phyloP scores from a whole-genome alignment of 345 rosid species.

The Nasturtium officinale region DNA sequence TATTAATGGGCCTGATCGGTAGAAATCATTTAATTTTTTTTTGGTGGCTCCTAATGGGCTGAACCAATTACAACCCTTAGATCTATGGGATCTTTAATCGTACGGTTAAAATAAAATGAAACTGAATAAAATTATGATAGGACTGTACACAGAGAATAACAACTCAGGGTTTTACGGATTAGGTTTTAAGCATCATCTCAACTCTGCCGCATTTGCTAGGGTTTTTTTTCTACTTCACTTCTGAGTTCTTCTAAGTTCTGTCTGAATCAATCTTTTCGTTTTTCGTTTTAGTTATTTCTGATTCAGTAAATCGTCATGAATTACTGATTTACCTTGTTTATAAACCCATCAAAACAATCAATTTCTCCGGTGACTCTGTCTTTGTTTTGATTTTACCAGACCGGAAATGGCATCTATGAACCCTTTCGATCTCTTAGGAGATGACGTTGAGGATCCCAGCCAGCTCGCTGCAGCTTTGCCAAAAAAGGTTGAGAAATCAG shows the following conservation, averaged over 20 bases:
- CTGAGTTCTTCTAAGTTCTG: background rate
- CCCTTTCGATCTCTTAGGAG: constrained; percentile 81
- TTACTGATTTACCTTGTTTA: constrained; percentile 3
- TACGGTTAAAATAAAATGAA: background rate
- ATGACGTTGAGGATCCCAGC: constrained; percentile 70
- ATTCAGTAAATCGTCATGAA: constrained; percentile 17
- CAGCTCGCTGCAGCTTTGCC: constrained; percentile 58
- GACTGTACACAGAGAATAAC: background rate
- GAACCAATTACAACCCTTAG: background rate
- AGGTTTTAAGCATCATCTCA: constrained; percentile 21
- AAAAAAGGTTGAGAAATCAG: constrained; percentile 44
- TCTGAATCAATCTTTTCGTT: constrained; percentile 5
- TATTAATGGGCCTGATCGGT: background rate
- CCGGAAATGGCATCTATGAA: constrained; percentile 71
- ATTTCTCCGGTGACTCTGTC: constrained; percentile 4
- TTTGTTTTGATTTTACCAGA: background rate
- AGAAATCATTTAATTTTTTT: background rate
- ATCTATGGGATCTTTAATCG: background rate
- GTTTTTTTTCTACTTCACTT: background rate
- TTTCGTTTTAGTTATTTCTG: no score
- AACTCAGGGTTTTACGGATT: constrained; percentile 7
- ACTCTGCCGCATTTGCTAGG: constrained; percentile 27
- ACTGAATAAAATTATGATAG: background rate
- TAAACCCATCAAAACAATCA: constrained; percentile 5
- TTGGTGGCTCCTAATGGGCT: background rate